Percentiles rank a stretch among this genome's conserved stretches.
Evolutionary conservation across 305 asterid species (phyloP).

Genomic region (Rubia tinctorum): DNA sequence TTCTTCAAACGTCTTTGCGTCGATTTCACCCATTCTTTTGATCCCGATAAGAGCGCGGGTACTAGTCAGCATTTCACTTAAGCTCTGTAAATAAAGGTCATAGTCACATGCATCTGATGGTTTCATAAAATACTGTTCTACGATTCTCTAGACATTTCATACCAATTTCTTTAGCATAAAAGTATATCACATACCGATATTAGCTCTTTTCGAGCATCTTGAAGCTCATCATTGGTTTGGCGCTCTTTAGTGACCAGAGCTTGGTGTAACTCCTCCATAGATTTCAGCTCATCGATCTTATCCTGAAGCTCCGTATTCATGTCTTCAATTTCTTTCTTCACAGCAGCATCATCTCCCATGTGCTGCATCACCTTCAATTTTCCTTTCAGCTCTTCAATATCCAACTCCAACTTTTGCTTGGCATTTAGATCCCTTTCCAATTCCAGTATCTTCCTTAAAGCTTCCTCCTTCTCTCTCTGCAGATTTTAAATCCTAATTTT

Average conservation of each 20-base stretch:
- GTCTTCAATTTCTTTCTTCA: slow-evolving; percentile 55
- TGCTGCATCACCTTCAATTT: slow-evolving; percentile 75
- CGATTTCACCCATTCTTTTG: slow-evolving; percentile 77
- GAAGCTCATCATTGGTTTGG: slow-evolving; percentile 78
- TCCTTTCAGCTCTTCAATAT: slow-evolving; percentile 66
- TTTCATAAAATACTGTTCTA: neutral
- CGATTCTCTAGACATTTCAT: neutral
- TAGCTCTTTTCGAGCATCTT: slow-evolving; percentile 65
- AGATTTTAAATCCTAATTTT: too few relatives aligned
- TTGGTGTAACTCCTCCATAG: slow-evolving; percentile 39
- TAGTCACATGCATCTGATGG: neutral
- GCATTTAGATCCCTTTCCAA: slow-evolving; percentile 67
- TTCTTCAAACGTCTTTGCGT: slow-evolving; percentile 47
- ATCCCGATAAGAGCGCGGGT: slow-evolving; percentile 53
- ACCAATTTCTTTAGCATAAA: neutral
- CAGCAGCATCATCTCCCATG: slow-evolving; percentile 71
- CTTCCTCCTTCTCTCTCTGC: slow-evolving; percentile 76
- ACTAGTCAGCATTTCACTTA: slow-evolving; percentile 49
- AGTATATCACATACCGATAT: slow-evolving; percentile 17
- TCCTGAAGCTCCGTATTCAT: slow-evolving; percentile 57
- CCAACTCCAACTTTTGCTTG: slow-evolving; percentile 82
- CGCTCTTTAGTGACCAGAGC: slow-evolving; percentile 65
- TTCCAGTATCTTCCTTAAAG: slow-evolving; percentile 57
- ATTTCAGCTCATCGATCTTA: slow-evolving; percentile 49
- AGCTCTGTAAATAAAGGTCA: slow-evolving; percentile 48